Percentiles rank a stretch among this genome's conserved stretches.
Conservation (phyloP, 306 rosid species). For the Acmispon strigosus region DNA sequence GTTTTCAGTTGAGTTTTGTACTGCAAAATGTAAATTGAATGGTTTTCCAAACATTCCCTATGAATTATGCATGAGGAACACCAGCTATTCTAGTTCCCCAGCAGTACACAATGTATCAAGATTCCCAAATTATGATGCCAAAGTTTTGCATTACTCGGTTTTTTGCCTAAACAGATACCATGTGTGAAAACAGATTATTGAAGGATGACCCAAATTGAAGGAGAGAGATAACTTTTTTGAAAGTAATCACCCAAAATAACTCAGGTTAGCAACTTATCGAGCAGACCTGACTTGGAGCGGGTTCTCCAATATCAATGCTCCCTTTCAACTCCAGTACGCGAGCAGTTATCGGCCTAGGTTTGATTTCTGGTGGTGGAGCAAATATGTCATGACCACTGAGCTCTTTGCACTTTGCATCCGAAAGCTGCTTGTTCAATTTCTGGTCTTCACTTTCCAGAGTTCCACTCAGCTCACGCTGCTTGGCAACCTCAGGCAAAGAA, state of each 20-base stretch:
- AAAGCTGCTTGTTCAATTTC: conserved; percentile 71
- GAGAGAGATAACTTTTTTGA: conserved; percentile 5
- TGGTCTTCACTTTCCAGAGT: conserved; percentile 83
- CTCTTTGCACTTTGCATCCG: conserved; percentile 91
- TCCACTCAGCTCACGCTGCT: conserved; percentile 96
- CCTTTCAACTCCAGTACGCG: conserved; percentile 78
- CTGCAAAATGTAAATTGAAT: too few species aligned
- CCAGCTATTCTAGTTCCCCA: not conserved
- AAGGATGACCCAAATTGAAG: not conserved
- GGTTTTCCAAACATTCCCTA: not conserved
- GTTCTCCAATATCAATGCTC: conserved; percentile 74
- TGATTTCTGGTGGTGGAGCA: conserved; percentile 95
- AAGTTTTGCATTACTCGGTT: not conserved
- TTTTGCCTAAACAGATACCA: too few species aligned
- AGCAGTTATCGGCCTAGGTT: conserved; percentile 70
- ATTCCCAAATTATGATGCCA: not conserved
- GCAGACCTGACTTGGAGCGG: conserved; percentile 39
- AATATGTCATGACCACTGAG: conserved; percentile 91
- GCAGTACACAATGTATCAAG: not conserved
- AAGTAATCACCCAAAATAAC: conserved; percentile 25
- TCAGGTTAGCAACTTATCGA: conserved; percentile 33
- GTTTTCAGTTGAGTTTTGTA: too few species aligned
- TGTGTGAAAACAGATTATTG: not conserved
- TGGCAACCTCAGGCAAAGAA: conserved; percentile 81
- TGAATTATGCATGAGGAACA: conserved; percentile 1